Evolutionary conservation across 2,329 filamentous ascomycete species (phyloP), one percentile per base, ranked within the genome.

Genomic region (Scedosporium minutisporum): DNA sequence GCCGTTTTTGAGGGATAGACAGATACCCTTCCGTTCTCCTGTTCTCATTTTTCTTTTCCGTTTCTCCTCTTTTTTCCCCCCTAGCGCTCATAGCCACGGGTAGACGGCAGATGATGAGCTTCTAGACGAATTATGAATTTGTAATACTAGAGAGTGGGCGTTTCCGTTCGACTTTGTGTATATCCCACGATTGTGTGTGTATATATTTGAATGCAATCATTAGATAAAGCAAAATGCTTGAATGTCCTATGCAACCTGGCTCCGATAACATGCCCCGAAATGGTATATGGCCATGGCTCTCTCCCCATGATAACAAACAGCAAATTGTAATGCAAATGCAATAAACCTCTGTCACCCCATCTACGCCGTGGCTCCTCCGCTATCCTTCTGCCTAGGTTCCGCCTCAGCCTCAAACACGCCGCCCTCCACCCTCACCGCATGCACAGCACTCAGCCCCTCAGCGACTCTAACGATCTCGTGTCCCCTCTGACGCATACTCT

Each of bases 401-500:
- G 86, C 83, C 1, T 85, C 90, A 3, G 90, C 89, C 76, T 93
- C 89, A 71, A 95, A 96, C 0, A 79, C 82, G 0, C 89, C 90
- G 68, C 89, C 86, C 0, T 69, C 70, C 58, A 84, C 68, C 62
- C 83, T 74, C 62, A 96, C 77, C 0, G 82, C 87, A 74, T 96
- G 91, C 3, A 89, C 89, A 1, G 87, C 80, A 70, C 88, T 92
- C 65, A 80, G 70, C 0, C 84, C 85, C 4, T 82, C 80, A 3
- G 78, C 78, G 2, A 90, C 80, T 83, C 85, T 90, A 0, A 83
- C 86, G 2, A 95, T 81, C 69, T 90, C 87, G 70, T 95, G 90
- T 0, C 89, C 89, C 60, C 81, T 77, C 1, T 74, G 74, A 60
- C 75, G 73, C 82, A 96, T 81, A 65, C 82, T 87, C 1, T 78